Conservation (phyloP, 331 rosid genomes). For the Arachis monticola region DNA sequence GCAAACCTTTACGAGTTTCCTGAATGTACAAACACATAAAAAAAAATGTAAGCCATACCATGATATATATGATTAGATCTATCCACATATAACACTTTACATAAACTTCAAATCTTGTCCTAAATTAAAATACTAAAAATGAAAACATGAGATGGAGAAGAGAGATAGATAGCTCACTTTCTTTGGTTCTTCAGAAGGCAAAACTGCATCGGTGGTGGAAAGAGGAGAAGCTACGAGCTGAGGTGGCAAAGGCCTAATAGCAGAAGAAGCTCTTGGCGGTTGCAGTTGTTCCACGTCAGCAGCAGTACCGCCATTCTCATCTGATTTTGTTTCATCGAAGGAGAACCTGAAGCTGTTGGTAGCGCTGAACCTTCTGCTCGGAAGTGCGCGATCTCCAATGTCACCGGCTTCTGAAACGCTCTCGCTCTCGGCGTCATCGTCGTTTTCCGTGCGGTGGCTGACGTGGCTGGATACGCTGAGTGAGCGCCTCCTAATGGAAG, state of each 20-base stretch:
- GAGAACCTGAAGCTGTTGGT: constrained; percentile 48
- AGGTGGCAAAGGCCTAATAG: constrained; percentile 50
- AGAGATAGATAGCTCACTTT: constrained; percentile 49
- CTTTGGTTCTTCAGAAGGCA: constrained; percentile 43
- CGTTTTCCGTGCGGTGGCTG: constrained; percentile 45
- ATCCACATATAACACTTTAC: background rate
- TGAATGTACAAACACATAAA: constrained; percentile 37
- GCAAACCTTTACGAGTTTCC: constrained; percentile 52
- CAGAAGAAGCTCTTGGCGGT: constrained; percentile 33
- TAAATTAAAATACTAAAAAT: background rate
- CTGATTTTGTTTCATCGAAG: constrained; percentile 42
- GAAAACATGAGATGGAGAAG: constrained; percentile 6
- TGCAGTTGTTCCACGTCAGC: constrained; percentile 35
- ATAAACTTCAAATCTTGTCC: too few species aligned
- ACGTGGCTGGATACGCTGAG: constrained; percentile 48
- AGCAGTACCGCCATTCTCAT: constrained; percentile 42
- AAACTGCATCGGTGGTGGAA: constrained; percentile 37
- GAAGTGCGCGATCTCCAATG: constrained; percentile 82
- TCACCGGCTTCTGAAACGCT: constrained; percentile 92
- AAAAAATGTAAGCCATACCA: constrained; percentile 1
- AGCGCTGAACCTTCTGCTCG: constrained; percentile 58
- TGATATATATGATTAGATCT: background rate
- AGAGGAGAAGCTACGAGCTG: constrained; percentile 40
- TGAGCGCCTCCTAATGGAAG: constrained; percentile 61
- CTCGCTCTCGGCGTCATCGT: constrained; percentile 52